Conservation (phyloP, 441 rosid genomes). For the Isatis lusitanica region DNA sequence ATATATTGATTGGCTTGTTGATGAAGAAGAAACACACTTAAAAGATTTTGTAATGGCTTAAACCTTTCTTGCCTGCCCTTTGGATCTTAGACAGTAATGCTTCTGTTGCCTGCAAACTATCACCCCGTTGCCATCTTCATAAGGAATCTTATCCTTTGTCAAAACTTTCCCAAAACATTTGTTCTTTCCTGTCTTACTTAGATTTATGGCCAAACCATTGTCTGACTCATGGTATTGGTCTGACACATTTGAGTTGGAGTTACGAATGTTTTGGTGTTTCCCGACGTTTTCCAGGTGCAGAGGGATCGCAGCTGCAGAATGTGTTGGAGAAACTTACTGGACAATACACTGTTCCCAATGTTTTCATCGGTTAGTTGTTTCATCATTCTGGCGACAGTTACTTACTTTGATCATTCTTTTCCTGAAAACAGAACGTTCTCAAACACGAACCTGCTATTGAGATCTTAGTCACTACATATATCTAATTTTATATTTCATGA, state of each 20-base stretch:
- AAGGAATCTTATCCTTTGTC: background rate
- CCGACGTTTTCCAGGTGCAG: conserved; percentile 50
- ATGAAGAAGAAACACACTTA: background rate
- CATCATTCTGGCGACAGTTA: background rate
- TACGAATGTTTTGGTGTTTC: conserved; percentile 2
- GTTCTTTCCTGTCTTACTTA: background rate
- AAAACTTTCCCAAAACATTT: background rate
- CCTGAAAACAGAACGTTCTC: background rate
- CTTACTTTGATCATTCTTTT: background rate
- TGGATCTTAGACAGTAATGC: background rate
- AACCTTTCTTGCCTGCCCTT: background rate
- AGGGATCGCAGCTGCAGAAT: conserved; percentile 83
- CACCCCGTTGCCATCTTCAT: background rate
- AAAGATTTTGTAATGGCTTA: background rate
- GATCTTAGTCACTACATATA: background rate
- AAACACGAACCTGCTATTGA: background rate
- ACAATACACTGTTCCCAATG: conserved; percentile 91
- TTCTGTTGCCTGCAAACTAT: background rate
- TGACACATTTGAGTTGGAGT: background rate
- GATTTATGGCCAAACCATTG: background rate
- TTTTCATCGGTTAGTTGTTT: conserved; percentile 69
- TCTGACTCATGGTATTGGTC: conserved; percentile 3
- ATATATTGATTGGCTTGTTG: background rate
- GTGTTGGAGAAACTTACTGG: conserved; percentile 85
- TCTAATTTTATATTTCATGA: conserved; percentile 23